Conservation (phyloP, 2,329 filamentous ascomycete genomes). For the Onygenales sp. region DNA sequence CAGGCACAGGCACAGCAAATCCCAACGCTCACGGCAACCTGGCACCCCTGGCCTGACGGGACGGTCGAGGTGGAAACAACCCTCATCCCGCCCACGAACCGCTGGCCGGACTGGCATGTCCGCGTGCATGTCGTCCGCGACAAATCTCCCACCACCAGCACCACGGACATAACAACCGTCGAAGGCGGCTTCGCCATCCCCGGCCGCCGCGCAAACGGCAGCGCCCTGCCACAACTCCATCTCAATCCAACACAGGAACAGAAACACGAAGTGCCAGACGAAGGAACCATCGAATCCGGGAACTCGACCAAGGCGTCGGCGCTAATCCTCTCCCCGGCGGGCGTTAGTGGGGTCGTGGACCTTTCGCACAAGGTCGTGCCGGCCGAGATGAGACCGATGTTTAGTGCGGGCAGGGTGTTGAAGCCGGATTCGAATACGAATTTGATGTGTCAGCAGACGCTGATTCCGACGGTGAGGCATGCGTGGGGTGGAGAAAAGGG, state of each 20-base stretch:
- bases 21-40: background rate
- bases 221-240: background rate
- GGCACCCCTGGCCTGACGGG: background rate
- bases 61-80: slow-evolving; percentile 20
- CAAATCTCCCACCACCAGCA: background rate
- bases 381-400: background rate
- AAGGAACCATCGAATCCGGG: background rate
- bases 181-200: slow-evolving; percentile 21
- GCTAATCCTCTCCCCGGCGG: slow-evolving; percentile 13
- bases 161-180: slow-evolving; percentile 1
- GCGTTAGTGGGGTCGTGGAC: slow-evolving; percentile 6
- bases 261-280: background rate
- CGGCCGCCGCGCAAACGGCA: background rate
- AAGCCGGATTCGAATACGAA: slow-evolving; percentile 25
- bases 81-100: slow-evolving; percentile 24
- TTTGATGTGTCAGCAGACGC: slow-evolving; percentile 16
- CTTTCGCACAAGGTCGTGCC: slow-evolving; percentile 1
- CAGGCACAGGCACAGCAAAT: background rate
- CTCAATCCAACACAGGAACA: no score
- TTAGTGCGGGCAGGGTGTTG: slow-evolving; percentile 3
- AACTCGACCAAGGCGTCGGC: background rate
- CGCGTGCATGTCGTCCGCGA: slow-evolving; percentile 20
- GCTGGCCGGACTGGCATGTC: slow-evolving; percentile 31
- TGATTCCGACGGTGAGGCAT: slow-evolving; percentile 15
- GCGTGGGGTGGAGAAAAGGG: background rate